These are phyloP conservation scores for Yamadazyma atlantica DNA, from an alignment of 1,139 yeast genomes.

Conservation along the genomic window DNA sequence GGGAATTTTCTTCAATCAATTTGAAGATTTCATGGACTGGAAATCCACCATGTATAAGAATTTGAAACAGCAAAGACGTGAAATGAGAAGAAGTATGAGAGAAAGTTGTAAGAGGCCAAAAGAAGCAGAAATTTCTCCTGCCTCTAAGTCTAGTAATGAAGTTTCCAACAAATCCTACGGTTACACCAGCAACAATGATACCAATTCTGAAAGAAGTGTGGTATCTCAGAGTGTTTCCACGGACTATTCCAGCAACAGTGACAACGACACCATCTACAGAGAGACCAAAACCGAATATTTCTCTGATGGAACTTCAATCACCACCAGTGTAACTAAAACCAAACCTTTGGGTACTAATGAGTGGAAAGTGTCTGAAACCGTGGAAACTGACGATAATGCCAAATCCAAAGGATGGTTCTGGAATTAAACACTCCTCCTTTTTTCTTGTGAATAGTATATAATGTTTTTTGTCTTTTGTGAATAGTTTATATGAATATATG, in stretches of 20 bases:
- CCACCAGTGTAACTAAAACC: constrained; percentile 37
- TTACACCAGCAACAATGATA: constrained; percentile 10
- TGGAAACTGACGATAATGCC: constrained; percentile 5
- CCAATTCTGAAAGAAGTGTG: constrained; percentile 26
- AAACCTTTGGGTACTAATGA: constrained; percentile 35
- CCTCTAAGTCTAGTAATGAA: too few relatives aligned
- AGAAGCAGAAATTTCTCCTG: constrained; percentile 7
- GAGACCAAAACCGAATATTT: constrained; percentile 54
- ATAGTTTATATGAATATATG: not conserved
- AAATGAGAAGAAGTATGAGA: constrained; percentile 4
- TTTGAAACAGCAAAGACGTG: constrained; percentile 27
- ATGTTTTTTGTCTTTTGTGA: constrained; percentile 1
- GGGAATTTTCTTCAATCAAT: constrained; percentile 55
- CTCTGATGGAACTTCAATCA: constrained; percentile 62
- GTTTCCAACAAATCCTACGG: not conserved
- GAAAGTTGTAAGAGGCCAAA: too few relatives aligned
- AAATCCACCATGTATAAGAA: constrained; percentile 52
- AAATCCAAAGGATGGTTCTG: constrained; percentile 22
- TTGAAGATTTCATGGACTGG: constrained; percentile 69
- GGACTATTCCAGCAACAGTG: constrained; percentile 45
- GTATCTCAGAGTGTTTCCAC: constrained; percentile 53
- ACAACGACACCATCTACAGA: constrained; percentile 53
- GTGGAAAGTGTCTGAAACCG: constrained; percentile 31
- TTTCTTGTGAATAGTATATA: constrained; percentile 1
- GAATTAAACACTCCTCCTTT: constrained; percentile 11